These are phyloP conservation scores for Arthrocladium fulminans DNA, from an alignment of 2,329 filamentous ascomycete genomes.

Conservation along the genomic window DNA sequence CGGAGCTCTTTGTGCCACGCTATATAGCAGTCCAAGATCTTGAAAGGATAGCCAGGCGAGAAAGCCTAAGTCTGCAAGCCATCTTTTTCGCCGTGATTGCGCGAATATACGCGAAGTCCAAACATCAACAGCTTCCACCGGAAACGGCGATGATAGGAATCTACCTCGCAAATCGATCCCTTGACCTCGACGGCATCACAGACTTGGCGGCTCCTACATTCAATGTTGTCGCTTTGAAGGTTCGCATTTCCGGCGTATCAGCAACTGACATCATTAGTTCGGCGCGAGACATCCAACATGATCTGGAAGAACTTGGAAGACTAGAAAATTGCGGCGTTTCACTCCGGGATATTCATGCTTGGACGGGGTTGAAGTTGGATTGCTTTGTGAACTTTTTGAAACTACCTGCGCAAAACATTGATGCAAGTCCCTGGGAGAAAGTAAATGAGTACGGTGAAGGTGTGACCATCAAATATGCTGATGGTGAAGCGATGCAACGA, in stretches of 20 bases:
- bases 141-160: conserved; percentile 50
- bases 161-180: conserved; percentile 70
- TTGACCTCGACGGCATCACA: conserved; percentile 42
- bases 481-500: neutral
- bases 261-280: conserved; percentile 36
- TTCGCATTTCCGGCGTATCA: conserved; percentile 32
- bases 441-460: conserved; percentile 5
- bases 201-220: conserved; percentile 59
- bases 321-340: conserved; percentile 50
- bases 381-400: conserved; percentile 76
- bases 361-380: conserved; percentile 64
- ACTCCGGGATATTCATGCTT: conserved; percentile 61
- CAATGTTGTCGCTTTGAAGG: conserved; percentile 64
- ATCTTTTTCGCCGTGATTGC: conserved; percentile 67
- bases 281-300: conserved; percentile 56
- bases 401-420: conserved; percentile 34
- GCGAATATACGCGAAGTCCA: conserved; percentile 33
- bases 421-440: conserved; percentile 13
- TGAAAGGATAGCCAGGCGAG: conserved; percentile 33
- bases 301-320: conserved; percentile 54
- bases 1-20: conserved; percentile 42
- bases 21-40: conserved; percentile 35
- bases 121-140: neutral
- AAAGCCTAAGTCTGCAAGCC: conserved; percentile 61
- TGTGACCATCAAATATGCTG: neutral